Percentiles rank a stretch among this genome's conserved stretches.
phyloP scores from a whole-genome alignment of 306 rosid species.

The Castanea sativa region DNA sequence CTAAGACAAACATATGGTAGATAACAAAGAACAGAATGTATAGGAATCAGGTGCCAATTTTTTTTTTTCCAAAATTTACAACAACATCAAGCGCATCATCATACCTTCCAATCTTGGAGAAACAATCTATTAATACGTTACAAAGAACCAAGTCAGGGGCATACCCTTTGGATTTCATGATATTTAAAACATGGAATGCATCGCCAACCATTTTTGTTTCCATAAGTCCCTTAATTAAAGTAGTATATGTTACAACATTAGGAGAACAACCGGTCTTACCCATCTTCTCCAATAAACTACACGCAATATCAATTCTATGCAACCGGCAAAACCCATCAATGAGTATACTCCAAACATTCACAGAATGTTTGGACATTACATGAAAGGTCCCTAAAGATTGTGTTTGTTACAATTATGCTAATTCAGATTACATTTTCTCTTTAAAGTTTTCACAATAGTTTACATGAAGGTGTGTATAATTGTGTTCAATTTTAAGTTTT shows the following conservation, averaged over 20 bases:
- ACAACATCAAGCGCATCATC: slow-evolving; percentile 47
- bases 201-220: slow-evolving; percentile 36
- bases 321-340: slow-evolving; percentile 40
- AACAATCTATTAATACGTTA: slow-evolving; percentile 59
- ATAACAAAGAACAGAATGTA: slow-evolving; percentile 42
- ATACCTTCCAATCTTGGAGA: slow-evolving; percentile 50
- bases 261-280: slow-evolving; percentile 35
- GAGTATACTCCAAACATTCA: slow-evolving; percentile 46
- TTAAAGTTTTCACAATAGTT: neutral
- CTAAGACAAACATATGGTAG: slow-evolving; percentile 35
- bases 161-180: slow-evolving; percentile 38
- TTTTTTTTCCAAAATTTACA: slow-evolving; percentile 21
- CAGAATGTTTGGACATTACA: slow-evolving; percentile 2
- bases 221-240: slow-evolving; percentile 55
- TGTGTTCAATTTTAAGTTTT: neutral
- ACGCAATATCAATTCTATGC: slow-evolving; percentile 40
- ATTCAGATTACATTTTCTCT: neutral
- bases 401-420: neutral
- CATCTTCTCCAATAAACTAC: slow-evolving; percentile 41
- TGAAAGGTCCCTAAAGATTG: neutral
- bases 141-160: slow-evolving; percentile 47
- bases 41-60: slow-evolving; percentile 52
- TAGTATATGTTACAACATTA: slow-evolving; percentile 54
- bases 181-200: slow-evolving; percentile 38
- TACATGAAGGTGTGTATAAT: neutral